Evolutionary conservation across 2,329 filamentous ascomycete species (phyloP).

Genomic region (Xylaria sp.): DNA sequence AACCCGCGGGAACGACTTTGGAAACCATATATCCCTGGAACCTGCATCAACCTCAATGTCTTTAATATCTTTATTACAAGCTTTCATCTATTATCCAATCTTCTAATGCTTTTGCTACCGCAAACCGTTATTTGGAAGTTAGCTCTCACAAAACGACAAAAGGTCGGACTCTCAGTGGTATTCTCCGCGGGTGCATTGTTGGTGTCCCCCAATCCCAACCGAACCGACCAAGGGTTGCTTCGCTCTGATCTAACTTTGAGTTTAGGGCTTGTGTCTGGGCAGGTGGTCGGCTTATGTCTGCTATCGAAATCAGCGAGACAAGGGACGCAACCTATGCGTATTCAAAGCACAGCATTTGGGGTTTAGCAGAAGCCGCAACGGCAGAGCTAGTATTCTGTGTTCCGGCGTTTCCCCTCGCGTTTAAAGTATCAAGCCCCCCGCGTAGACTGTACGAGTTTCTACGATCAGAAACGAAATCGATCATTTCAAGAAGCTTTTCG

Average conservation of each 20-base stretch:
- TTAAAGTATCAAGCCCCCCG: neutral
- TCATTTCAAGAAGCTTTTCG: too few species aligned
- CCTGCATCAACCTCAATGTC: neutral
- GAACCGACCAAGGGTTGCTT: neutral
- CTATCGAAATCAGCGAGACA: neutral
- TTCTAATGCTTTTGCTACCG: slow-evolving; percentile 52
- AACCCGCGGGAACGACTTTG: slow-evolving; percentile 5
- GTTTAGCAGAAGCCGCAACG: slow-evolving; percentile 16
- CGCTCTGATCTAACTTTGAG: neutral
- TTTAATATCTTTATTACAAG: slow-evolving; percentile 18
- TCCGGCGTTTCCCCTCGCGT: slow-evolving; percentile 1
- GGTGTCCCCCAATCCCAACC: neutral
- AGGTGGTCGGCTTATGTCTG: slow-evolving; percentile 8
- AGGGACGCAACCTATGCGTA: slow-evolving; percentile 11
- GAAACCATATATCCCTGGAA: slow-evolving; percentile 4
- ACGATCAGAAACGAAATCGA: too few species aligned
- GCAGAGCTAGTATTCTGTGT: slow-evolving; percentile 18
- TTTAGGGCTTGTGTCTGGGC: slow-evolving; percentile 12
- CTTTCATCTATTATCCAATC: slow-evolving; percentile 44
- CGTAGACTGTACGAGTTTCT: neutral
- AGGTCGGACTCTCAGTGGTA: slow-evolving; percentile 27
- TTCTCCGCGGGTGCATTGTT: slow-evolving; percentile 31
- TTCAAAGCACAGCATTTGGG: slow-evolving; percentile 18
- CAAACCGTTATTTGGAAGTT: slow-evolving; percentile 54
- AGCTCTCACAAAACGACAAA: slow-evolving; percentile 48